Conservation (phyloP, 192 early-diverging fungal genomes). For the Globomyces pollinis-pini region DNA sequence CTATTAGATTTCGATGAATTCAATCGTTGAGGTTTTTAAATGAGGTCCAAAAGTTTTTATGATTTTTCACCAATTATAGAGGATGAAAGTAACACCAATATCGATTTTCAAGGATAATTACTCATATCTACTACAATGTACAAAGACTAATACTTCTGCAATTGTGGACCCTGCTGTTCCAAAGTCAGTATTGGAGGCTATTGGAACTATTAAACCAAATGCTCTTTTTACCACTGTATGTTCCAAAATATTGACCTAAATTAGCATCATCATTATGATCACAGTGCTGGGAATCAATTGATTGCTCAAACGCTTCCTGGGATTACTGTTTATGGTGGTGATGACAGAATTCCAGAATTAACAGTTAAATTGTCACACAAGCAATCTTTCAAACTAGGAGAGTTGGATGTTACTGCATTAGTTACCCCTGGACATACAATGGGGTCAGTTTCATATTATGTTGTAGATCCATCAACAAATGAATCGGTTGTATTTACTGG, state of each 20-base stretch:
- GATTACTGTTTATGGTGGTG: constrained; percentile 74
- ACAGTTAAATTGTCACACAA: constrained; percentile 64
- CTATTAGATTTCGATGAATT: too few relatives aligned
- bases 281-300: constrained; percentile 73
- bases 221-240: constrained; percentile 49
- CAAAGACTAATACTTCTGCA: constrained; percentile 18
- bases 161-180: constrained; percentile 86
- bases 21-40: too few relatives aligned
- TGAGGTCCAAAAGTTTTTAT: too few relatives aligned
- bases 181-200: not conserved
- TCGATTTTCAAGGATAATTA: constrained; percentile 78
- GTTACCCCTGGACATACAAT: constrained; percentile 81
- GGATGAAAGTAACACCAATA: constrained; percentile 58
- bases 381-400: constrained; percentile 67
- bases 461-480: constrained; percentile 45
- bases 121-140: constrained; percentile 58
- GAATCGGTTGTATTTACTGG: constrained; percentile 83
- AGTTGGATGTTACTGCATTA: constrained; percentile 59
- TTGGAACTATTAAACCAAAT: not conserved
- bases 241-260: not conserved
- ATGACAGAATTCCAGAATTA: constrained; percentile 75
- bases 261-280: constrained; percentile 83
- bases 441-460: constrained; percentile 77
- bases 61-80: too few relatives aligned
- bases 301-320: constrained; percentile 32